phyloP scores from a whole-genome alignment of 2,329 filamentous ascomycete genomes.

The Colletotrichum phormii region DNA sequence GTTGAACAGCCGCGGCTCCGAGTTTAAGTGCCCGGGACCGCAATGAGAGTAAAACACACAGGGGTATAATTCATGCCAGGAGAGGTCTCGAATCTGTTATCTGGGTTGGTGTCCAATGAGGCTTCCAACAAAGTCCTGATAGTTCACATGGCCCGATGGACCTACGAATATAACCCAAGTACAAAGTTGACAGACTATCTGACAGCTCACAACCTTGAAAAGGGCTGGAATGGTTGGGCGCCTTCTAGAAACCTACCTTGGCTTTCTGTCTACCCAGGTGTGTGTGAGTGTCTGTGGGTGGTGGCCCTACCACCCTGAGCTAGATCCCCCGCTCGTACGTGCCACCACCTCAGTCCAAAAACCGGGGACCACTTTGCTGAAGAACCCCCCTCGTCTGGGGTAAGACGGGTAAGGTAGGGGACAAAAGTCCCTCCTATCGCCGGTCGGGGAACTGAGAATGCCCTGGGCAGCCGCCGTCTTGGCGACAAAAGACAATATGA shows the following conservation, averaged over 20 bases:
- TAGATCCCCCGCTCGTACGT: not conserved
- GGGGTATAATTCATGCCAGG: not conserved
- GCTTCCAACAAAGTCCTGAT: not conserved
- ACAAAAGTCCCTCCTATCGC: slow-evolving; percentile 6
- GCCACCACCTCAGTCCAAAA: not conserved
- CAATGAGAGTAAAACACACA: slow-evolving; percentile 4
- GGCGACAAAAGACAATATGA: not conserved
- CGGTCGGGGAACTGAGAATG: not conserved
- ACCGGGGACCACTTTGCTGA: slow-evolving; percentile 19
- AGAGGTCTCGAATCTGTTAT: too few relatives aligned
- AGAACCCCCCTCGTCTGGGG: slow-evolving; percentile 15
- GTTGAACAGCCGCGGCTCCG: not conserved
- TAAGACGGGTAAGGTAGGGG: slow-evolving; percentile 16
- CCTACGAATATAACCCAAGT: not conserved
- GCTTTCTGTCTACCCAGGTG: not conserved
- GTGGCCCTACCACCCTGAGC: not conserved
- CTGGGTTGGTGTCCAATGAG: not conserved
- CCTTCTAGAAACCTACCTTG: not conserved
- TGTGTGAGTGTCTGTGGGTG: too few relatives aligned
- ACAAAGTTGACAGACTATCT: not conserved
- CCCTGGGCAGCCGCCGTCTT: not conserved
- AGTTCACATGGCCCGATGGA: not conserved
- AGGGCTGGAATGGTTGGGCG: not conserved
- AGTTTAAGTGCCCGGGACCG: not conserved
- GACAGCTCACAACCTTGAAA: not conserved